Conservation (phyloP, 768 basidiomycete genomes). For the Scleroderma citrinum region DNA sequence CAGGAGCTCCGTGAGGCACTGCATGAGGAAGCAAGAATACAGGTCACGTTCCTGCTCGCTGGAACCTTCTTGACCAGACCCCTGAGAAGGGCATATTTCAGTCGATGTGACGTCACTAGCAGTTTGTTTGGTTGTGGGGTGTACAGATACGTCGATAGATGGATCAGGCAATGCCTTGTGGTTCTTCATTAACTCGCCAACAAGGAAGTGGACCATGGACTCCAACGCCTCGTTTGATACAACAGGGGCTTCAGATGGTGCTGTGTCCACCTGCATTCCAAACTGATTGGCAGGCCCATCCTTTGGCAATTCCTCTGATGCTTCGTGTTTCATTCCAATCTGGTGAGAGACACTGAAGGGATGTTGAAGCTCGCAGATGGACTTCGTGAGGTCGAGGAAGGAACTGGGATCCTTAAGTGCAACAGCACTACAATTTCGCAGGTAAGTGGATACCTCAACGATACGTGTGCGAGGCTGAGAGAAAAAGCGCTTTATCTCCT, state of each 20-base stretch:
- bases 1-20: constrained; percentile 84
- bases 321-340: constrained; percentile 50
- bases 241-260: constrained; percentile 14
- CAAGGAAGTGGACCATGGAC: constrained; percentile 59
- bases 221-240: constrained; percentile 46
- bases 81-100: constrained; percentile 15
- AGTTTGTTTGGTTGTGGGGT: constrained; percentile 13
- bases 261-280: constrained; percentile 59
- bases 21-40: constrained; percentile 83
- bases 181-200: constrained; percentile 62
- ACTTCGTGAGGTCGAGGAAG: constrained; percentile 70
- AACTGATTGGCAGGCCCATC: constrained; percentile 17
- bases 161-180: constrained; percentile 42
- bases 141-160: constrained; percentile 11
- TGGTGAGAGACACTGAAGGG: constrained; percentile 55
- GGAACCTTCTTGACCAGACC: constrained; percentile 10
- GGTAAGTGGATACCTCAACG: constrained; percentile 65
- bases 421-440: constrained; percentile 70
- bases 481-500: constrained; percentile 80
- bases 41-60: constrained; percentile 29
- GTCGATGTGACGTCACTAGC: constrained; percentile 1
- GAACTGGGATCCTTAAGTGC: constrained; percentile 73
- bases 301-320: constrained; percentile 9
- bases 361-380: constrained; percentile 65
- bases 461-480: constrained; percentile 60